phyloP scores from a whole-genome alignment of 1,284 basidiomycete species.

The Rhodotorula sp. region DNA sequence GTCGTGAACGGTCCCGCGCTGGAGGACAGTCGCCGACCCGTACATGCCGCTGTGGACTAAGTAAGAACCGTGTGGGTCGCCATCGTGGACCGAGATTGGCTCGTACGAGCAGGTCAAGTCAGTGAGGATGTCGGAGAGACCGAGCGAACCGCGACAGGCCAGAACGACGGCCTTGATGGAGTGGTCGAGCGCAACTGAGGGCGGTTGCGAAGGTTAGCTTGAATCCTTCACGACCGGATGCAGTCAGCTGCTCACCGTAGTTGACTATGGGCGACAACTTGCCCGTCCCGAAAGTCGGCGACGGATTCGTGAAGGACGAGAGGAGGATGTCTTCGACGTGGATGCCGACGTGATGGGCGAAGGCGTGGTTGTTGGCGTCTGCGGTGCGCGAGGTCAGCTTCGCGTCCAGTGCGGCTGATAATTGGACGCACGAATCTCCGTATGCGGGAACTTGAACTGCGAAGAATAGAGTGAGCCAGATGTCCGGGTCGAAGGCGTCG shows the following conservation, averaged over 20 bases:
- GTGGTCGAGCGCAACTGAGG: constrained; percentile 53
- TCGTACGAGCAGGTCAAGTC: constrained; percentile 56
- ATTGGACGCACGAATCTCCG: constrained; percentile 49
- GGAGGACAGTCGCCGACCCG: constrained; percentile 52
- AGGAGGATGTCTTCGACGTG: constrained; percentile 54
- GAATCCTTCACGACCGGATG: neutral
- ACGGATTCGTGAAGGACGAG: constrained; percentile 53
- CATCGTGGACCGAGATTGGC: constrained; percentile 51
- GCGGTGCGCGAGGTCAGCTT: constrained; percentile 27
- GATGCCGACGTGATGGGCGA: constrained; percentile 54
- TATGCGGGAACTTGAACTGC: constrained; percentile 54
- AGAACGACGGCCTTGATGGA: constrained; percentile 49
- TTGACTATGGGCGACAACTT: constrained; percentile 51
- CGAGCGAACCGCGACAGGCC: constrained; percentile 56
- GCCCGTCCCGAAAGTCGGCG: constrained; percentile 43
- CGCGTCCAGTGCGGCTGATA: neutral
- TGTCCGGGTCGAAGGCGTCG: neutral
- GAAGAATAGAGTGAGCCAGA: neutral
- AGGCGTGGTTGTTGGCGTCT: constrained; percentile 45
- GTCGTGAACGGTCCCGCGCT: constrained; percentile 53
- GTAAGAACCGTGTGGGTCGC: constrained; percentile 50
- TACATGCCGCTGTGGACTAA: constrained; percentile 57
- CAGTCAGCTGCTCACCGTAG: constrained; percentile 4
- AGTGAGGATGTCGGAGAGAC: constrained; percentile 56
- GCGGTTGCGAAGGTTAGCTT: constrained; percentile 47